phyloP scores from a whole-genome alignment of 1,284 basidiomycete genomes.

The Fomitiporia mediterranea region DNA sequence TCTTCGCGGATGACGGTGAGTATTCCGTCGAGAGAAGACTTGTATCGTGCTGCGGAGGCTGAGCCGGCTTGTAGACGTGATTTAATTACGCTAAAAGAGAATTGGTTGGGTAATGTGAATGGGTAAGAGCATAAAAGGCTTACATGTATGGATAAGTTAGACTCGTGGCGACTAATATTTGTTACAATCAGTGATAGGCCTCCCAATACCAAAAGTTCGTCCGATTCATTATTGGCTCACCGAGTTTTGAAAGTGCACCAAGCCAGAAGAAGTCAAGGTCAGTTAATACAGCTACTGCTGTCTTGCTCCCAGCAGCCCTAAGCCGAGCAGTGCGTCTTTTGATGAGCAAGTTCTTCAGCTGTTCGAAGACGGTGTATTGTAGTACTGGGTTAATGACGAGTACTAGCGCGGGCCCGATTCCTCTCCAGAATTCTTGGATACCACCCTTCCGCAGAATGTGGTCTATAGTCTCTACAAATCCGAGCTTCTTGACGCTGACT shows the following conservation, averaged over 20 bases:
- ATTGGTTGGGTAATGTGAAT: slow-evolving; percentile 7
- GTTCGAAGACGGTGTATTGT: slow-evolving; percentile 83
- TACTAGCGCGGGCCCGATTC: slow-evolving; percentile 91
- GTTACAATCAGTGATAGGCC: no score
- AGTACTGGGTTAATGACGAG: slow-evolving; percentile 96
- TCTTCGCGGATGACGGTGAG: slow-evolving; percentile 71
- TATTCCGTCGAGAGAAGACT: slow-evolving; percentile 67
- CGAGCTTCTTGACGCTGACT: slow-evolving; percentile 45
- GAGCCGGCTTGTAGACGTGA: slow-evolving; percentile 78
- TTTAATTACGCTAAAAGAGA: slow-evolving; percentile 66
- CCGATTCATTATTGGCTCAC: no score
- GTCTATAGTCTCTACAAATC: slow-evolving; percentile 64
- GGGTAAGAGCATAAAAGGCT: slow-evolving; percentile 22
- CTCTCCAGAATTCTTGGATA: slow-evolving; percentile 82
- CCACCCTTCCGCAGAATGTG: slow-evolving; percentile 80
- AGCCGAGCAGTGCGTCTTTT: slow-evolving; percentile 53
- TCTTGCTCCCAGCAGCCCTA: slow-evolving; percentile 40
- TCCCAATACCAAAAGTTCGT: no score
- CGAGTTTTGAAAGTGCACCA: slow-evolving; percentile 82
- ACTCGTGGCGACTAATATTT: slow-evolving; percentile 70
- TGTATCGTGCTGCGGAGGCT: slow-evolving; percentile 57
- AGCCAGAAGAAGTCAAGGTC: slow-evolving; percentile 90
- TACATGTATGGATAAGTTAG: slow-evolving; percentile 79
- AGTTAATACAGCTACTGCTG: slow-evolving; percentile 50
- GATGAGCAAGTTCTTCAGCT: slow-evolving; percentile 78